Percentiles rank a stretch among this genome's conserved stretches.
phyloP scores from a whole-genome alignment of 2,329 filamentous ascomycete genomes.

The Mariannaea elegans region DNA sequence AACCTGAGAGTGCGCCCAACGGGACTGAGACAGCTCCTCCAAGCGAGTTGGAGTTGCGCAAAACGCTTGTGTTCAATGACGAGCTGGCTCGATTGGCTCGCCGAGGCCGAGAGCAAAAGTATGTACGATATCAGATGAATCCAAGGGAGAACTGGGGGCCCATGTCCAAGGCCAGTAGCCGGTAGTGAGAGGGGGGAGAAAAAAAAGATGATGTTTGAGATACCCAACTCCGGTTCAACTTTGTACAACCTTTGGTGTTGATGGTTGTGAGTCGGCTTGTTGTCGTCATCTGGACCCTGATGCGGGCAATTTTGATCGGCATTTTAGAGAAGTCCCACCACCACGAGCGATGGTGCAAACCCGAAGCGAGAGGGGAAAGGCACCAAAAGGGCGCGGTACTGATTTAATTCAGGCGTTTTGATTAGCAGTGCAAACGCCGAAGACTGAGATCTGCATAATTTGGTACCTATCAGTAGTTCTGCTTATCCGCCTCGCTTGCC shows the following conservation, averaged over 20 bases:
- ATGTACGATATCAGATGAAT: constrained; percentile 90
- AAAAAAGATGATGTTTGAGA: not conserved
- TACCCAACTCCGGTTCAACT: not conserved
- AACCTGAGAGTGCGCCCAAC: constrained; percentile 27
- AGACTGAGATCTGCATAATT: too few relatives aligned
- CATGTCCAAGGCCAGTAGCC: constrained; percentile 67
- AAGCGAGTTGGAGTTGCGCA: constrained; percentile 56
- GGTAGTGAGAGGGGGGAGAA: constrained; percentile 54
- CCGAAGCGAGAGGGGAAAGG: not conserved
- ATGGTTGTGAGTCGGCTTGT: not conserved
- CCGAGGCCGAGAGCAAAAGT: constrained; percentile 72
- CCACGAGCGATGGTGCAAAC: constrained; percentile 1
- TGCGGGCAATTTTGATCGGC: constrained; percentile 1
- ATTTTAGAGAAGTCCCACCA: not conserved
- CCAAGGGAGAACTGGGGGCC: constrained; percentile 95
- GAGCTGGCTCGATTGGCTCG: constrained; percentile 75
- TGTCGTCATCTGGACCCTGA: constrained; percentile 1
- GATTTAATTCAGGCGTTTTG: too few relatives aligned
- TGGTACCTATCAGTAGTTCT: too few relatives aligned
- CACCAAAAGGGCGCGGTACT: not conserved
- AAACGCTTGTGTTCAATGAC: constrained; percentile 79
- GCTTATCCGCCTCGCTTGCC: too few relatives aligned
- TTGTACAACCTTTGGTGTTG: not conserved
- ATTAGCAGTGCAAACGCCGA: too few relatives aligned
- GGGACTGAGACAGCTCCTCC: constrained; percentile 28